phyloP scores from a whole-genome alignment of 306 rosid genomes.

The Macrotyloma uniflorum region DNA sequence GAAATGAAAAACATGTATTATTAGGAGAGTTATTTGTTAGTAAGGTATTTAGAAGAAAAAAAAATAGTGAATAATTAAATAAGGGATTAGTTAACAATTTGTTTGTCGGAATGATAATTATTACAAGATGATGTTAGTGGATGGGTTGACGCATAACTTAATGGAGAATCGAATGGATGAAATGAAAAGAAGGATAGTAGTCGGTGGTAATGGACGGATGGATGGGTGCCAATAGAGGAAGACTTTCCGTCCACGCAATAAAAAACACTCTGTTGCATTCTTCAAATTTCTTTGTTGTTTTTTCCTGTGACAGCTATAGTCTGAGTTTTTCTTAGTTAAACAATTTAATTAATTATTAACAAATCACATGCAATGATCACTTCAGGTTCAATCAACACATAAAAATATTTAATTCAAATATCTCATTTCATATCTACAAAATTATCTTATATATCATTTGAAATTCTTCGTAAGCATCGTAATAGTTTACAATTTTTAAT shows the following conservation, averaged over 20 bases:
- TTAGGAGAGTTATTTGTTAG: neutral
- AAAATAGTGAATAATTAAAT: neutral
- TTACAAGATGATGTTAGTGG: neutral
- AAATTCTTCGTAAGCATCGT: neutral
- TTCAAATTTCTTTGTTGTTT: neutral
- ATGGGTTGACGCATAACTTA: slow-evolving; percentile 16
- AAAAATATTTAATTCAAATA: neutral
- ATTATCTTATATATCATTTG: too few species aligned
- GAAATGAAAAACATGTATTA: neutral
- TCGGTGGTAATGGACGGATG: slow-evolving; percentile 41
- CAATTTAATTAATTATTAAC: neutral
- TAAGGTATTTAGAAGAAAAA: neutral
- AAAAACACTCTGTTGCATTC: neutral
- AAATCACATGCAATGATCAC: neutral
- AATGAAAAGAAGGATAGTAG: slow-evolving; percentile 31
- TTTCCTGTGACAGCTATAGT: neutral
- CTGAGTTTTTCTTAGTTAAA: neutral
- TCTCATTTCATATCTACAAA: too few species aligned
- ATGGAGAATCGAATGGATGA: slow-evolving; percentile 43
- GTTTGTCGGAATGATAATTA: slow-evolving; percentile 13
- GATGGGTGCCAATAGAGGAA: slow-evolving; percentile 26
- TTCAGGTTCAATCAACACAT: neutral
- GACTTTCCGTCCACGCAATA: slow-evolving; percentile 68
- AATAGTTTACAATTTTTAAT: too few species aligned
- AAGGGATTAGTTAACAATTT: neutral